These are phyloP conservation scores for Botrytis tulipae DNA, from an alignment of 2,329 filamentous ascomycete genomes.

Conservation along the genomic window DNA sequence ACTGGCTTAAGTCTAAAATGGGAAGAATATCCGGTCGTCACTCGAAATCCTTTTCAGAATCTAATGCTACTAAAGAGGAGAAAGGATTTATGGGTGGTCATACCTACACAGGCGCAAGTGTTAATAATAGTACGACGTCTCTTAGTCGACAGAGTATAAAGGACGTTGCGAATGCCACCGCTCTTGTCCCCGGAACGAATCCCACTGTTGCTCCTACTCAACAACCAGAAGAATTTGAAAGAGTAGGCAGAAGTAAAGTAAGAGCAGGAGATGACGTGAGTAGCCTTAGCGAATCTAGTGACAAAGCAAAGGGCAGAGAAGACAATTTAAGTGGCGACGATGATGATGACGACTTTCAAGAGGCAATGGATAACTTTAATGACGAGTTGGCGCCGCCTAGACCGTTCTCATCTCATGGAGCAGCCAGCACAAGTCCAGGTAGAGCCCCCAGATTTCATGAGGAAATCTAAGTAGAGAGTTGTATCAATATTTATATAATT, in stretches of 20 bases:
- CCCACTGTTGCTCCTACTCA: neutral
- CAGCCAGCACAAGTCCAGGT: constrained; percentile 50
- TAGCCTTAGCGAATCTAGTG: neutral
- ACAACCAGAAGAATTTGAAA: neutral
- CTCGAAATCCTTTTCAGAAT: constrained; percentile 25
- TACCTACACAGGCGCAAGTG: constrained; percentile 45
- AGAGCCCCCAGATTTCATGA: constrained; percentile 60
- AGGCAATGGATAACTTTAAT: constrained; percentile 47
- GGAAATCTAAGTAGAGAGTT: constrained; percentile 44
- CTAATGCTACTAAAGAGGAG: constrained; percentile 25
- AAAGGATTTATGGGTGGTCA: constrained; percentile 52
- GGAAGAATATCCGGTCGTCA: constrained; percentile 36
- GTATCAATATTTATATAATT: neutral
- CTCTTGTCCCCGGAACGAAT: neutral
- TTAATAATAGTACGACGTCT: constrained; percentile 45
- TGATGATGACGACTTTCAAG: constrained; percentile 50
- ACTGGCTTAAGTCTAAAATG: constrained; percentile 57
- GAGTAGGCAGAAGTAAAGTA: neutral
- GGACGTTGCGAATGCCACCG: neutral
- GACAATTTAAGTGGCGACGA: constrained; percentile 15
- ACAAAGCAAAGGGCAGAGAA: neutral
- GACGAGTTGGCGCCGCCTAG: constrained; percentile 44
- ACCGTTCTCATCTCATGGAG: constrained; percentile 26
- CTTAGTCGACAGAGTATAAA: constrained; percentile 10
- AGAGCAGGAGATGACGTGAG: neutral